Evolutionary conservation across 2,329 filamentous ascomycete species (phyloP).

Genomic region (Colletotrichum lindemuthianum): DNA sequence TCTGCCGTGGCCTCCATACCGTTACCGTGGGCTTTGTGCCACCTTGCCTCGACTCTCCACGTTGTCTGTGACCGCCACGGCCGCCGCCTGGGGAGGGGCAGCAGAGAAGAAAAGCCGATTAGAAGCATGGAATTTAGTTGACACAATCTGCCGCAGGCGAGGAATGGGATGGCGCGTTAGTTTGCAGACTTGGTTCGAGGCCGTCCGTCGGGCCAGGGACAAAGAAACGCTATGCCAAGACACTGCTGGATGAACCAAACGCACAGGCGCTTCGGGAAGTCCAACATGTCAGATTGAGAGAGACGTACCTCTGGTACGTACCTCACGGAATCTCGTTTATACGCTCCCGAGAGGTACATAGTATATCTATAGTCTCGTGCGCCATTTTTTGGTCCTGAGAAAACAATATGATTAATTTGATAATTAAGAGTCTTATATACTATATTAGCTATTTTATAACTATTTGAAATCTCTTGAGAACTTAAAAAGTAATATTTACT

Average conservation of each 20-base stretch:
- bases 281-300: too few relatives aligned
- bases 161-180: slow-evolving; percentile 14
- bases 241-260: slow-evolving; percentile 15
- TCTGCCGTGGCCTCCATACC: background rate
- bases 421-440: too few relatives aligned
- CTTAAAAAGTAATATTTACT: too few relatives aligned
- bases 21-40: slow-evolving; percentile 1
- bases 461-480: too few relatives aligned
- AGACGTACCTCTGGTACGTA: too few relatives aligned
- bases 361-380: too few relatives aligned
- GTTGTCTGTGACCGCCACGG: slow-evolving; percentile 7
- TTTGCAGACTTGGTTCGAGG: slow-evolving; percentile 8
- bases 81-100: background rate
- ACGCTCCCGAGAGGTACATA: too few relatives aligned
- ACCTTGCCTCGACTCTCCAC: slow-evolving; percentile 12
- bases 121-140: slow-evolving; percentile 10
- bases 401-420: too few relatives aligned
- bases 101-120: slow-evolving; percentile 16
- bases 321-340: too few relatives aligned
- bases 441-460: too few relatives aligned
- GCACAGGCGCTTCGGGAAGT: slow-evolving; percentile 4
- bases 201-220: slow-evolving; percentile 10
- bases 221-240: slow-evolving; percentile 15
- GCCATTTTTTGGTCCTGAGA: too few relatives aligned
- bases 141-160: slow-evolving; percentile 10